Conservation (phyloP, 768 basidiomycete species). For the Agaricus blazei region DNA sequence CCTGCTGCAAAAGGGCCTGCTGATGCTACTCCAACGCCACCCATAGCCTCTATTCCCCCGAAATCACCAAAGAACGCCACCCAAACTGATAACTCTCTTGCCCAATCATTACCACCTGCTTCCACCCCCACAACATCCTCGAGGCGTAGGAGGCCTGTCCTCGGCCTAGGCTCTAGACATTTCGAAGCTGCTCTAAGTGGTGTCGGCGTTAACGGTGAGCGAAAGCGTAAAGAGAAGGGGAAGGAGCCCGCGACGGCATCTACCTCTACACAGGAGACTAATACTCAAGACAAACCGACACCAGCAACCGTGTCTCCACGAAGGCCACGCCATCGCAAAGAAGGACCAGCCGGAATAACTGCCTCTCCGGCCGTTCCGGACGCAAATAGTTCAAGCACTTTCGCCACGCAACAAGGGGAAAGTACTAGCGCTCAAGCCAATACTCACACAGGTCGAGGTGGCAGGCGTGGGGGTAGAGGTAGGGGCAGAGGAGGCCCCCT, state of each 20-base stretch:
- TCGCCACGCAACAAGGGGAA: not conserved
- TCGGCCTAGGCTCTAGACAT: conserved; percentile 61
- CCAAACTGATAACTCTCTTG: conserved; percentile 7
- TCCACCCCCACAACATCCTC: conserved; percentile 16
- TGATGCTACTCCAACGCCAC: conserved; percentile 8
- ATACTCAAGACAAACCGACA: conserved; percentile 14
- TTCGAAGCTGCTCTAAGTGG: conserved; percentile 71
- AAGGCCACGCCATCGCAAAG: conserved; percentile 16
- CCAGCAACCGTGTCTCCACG: conserved; percentile 15
- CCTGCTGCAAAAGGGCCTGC: conserved; percentile 14
- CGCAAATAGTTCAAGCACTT: conserved; percentile 8
- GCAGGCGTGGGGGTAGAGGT: conserved; percentile 2
- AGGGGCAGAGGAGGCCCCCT: conserved; percentile 8
- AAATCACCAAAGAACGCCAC: conserved; percentile 9
- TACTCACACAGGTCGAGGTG: conserved; percentile 13
- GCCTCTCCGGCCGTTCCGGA: conserved; percentile 1
- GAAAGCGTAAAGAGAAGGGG: conserved; percentile 20
- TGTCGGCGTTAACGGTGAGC: conserved; percentile 35
- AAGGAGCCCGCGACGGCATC: conserved; percentile 12
- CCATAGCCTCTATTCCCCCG: conserved; percentile 8
- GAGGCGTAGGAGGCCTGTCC: conserved; percentile 49
- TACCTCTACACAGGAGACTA: not conserved
- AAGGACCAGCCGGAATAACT: conserved; percentile 14
- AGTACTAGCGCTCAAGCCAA: conserved; percentile 1
- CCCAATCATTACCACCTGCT: conserved; percentile 1